A percentile compares a stretch with the other conserved stretches of the same genome.
Conservation (phyloP, 371 early-diverging fungal species). For the Rhizopus microsporus region DNA sequence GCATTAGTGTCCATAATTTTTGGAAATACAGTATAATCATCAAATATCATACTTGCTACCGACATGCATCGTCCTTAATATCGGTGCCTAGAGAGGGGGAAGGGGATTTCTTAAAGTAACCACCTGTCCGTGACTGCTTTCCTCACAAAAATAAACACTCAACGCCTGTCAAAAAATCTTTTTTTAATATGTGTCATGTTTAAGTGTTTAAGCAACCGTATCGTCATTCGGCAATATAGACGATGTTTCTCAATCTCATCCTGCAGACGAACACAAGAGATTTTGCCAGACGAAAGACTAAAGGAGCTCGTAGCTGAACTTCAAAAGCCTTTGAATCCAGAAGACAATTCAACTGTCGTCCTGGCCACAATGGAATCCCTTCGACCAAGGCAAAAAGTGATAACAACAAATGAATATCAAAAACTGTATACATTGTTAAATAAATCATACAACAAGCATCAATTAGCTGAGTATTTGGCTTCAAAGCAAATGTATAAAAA, state of each 20-base stretch:
- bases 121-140: no score
- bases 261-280: slow-evolving; percentile 1
- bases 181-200: not conserved
- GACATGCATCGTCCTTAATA: no score
- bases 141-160: no score
- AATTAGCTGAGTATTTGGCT: slow-evolving; percentile 24
- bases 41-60: no score
- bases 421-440: slow-evolving; percentile 10
- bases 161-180: no score
- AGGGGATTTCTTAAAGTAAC: no score
- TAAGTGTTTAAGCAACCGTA: not conserved
- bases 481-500: slow-evolving; percentile 14
- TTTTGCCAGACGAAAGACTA: slow-evolving; percentile 14
- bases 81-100: no score
- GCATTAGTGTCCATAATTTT: no score
- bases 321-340: slow-evolving; percentile 7
- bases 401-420: slow-evolving; percentile 13
- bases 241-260: slow-evolving; percentile 8
- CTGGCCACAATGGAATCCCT: slow-evolving; percentile 14
- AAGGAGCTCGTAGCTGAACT: slow-evolving; percentile 20
- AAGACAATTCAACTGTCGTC: slow-evolving; percentile 1
- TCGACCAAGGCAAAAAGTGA: slow-evolving; percentile 4
- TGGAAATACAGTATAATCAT: no score
- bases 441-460: slow-evolving; percentile 30
- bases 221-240: not conserved